Conservation (phyloP, 164 flowering plant genomes). For the Stephania cephalantha region DNA sequence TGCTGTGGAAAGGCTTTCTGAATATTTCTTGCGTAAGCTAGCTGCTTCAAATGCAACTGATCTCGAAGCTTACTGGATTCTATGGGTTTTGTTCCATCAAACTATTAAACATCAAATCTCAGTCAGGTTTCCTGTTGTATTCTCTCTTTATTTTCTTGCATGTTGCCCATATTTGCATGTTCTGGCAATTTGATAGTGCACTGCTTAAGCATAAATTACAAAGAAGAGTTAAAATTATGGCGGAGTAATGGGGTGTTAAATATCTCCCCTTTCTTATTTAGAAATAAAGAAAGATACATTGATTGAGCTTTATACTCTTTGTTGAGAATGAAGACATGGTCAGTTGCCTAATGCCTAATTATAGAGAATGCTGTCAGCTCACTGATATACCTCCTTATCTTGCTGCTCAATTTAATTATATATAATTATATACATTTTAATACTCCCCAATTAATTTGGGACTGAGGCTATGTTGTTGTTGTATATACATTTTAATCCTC, state of each 20-base stretch:
- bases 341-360: background rate
- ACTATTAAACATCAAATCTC: slow-evolving; percentile 33
- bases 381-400: background rate
- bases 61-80: slow-evolving; percentile 75
- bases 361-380: background rate
- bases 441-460: too few relatives aligned
- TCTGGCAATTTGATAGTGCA: background rate
- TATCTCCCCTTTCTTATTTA: background rate
- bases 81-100: slow-evolving; percentile 67
- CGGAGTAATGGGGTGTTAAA: background rate
- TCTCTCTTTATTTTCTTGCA: slow-evolving; percentile 2
- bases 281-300: background rate
- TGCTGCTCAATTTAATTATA: background rate
- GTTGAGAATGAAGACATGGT: background rate
- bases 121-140: slow-evolving; percentile 40
- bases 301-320: background rate
- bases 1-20: slow-evolving; percentile 73
- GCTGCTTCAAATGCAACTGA: slow-evolving; percentile 45
- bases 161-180: background rate
- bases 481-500: too few relatives aligned
- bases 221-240: too few relatives aligned
- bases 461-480: too few relatives aligned
- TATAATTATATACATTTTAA: too few relatives aligned
- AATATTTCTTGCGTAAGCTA: slow-evolving; percentile 63
- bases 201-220: background rate